Evolutionary conservation across 2,329 filamentous ascomycete species (phyloP), one percentile per base, ranked within the genome.

Genomic region (Pseudohalonectria lignicola): DNA sequence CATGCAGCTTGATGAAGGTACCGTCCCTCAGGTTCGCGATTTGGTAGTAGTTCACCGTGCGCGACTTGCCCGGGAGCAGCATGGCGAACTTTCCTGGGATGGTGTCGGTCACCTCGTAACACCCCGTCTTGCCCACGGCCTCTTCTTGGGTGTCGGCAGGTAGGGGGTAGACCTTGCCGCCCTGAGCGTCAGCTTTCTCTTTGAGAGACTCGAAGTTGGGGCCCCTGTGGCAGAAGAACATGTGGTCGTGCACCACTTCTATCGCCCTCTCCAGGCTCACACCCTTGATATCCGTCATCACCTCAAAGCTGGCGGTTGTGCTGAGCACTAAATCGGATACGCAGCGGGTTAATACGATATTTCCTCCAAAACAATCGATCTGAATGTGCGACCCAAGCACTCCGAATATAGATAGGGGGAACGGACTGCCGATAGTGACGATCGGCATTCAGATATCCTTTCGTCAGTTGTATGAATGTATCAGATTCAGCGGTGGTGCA

Each of bases 91-190:
- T 16, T 8, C 23, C 35, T 17, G 35, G 35, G 12, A 37, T 31
- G 12, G 18, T 28, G 35, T 37, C 35, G 15, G 35, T 37, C 10
- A 37, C 35, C n/a, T 23, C 35, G 35, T 37, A 37, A 28, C 35
- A 37, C 35, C 31, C 17, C 26, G 35, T 37, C n/a, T 25, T 17
- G 25, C 25, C 26, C 17, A 21, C 29, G 18, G 26, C 18, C 3
- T 18, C 25, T 9, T 23, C 26, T 13, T 37, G 25, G 21, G 29
- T 21, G 17, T 31, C 35, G 35, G 25, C 35, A 12, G 35, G 35
- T 18, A 37, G 25, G 15, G 18, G 26, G 13, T 15, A 15, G 15
- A 37, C 9, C 23, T 7, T 8, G 10, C 35, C 35, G 18, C 29
- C 35, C 25, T 31, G 26, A 28, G 35, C 9, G 19, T 11, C 10